phyloP scores from a whole-genome alignment of 2,329 filamentous ascomycete genomes.

The Exophiala bonariae region DNA sequence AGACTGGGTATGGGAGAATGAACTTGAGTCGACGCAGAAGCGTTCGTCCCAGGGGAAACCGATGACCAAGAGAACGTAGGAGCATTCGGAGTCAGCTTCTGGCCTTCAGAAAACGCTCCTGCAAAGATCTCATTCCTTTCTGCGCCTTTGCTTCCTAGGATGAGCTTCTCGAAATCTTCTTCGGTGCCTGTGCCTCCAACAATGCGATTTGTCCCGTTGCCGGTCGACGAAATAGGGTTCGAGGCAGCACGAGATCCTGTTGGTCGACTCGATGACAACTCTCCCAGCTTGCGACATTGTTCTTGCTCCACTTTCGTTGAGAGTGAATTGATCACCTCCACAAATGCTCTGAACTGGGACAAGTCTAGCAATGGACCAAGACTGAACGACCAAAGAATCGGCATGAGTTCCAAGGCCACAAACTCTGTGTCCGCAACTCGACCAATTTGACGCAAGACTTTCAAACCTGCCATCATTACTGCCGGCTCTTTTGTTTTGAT shows the following conservation, averaged over 20 bases:
- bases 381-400: slow-evolving; percentile 87
- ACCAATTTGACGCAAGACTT: slow-evolving; percentile 81
- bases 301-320: slow-evolving; percentile 83
- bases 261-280: slow-evolving; percentile 62
- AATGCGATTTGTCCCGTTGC: slow-evolving; percentile 30
- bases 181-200: slow-evolving; percentile 56
- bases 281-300: slow-evolving; percentile 83
- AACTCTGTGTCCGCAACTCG: slow-evolving; percentile 83
- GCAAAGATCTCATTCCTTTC: slow-evolving; percentile 34
- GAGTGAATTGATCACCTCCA: slow-evolving; percentile 80
- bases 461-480: slow-evolving; percentile 91
- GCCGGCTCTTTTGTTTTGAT: slow-evolving; percentile 98
- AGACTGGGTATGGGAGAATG: slow-evolving; percentile 27
- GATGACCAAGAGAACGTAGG: slow-evolving; percentile 48
- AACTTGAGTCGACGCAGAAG: slow-evolving; percentile 19
- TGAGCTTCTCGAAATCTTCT: slow-evolving; percentile 83
- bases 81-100: slow-evolving; percentile 30
- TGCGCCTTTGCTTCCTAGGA: slow-evolving; percentile 68
- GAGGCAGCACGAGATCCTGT: slow-evolving; percentile 39
- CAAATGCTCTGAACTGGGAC: slow-evolving; percentile 84
- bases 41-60: slow-evolving; percentile 23
- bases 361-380: slow-evolving; percentile 86
- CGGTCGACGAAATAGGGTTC: slow-evolving; percentile 30
- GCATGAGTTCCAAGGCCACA: slow-evolving; percentile 85
- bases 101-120: slow-evolving; percentile 31